Evolutionary conservation across 306 rosid genomes (phyloP).

Genomic region (Corylus americana): DNA sequence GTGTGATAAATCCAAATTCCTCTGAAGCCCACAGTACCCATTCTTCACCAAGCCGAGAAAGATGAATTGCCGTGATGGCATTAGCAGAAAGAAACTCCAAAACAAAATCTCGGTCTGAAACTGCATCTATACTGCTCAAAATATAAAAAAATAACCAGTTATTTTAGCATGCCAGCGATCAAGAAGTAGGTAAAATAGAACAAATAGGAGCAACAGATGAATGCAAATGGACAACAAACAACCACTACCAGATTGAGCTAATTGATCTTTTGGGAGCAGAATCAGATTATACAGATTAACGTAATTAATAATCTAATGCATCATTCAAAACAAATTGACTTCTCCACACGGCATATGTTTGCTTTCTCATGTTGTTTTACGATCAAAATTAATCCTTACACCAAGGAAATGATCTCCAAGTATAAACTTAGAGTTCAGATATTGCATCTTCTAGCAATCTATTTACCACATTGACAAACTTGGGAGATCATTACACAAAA

Average conservation of each 20-base stretch:
- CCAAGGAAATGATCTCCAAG: not conserved
- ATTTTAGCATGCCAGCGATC: conserved; percentile 3
- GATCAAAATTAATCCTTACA: not conserved
- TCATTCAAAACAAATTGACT: not conserved
- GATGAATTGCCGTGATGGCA: conserved; percentile 87
- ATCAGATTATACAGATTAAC: not conserved
- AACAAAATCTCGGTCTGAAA: conserved; percentile 93
- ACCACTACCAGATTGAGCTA: not conserved
- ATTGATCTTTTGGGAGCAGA: not conserved
- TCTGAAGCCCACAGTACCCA: conserved; percentile 99
- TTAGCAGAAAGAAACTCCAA: conserved; percentile 87
- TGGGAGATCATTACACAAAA: not conserved
- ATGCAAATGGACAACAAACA: conserved; percentile 15
- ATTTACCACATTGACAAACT: not conserved
- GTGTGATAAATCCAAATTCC: conserved; percentile 92
- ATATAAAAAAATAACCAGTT: conserved; percentile 22
- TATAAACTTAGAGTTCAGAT: not conserved
- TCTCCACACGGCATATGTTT: not conserved
- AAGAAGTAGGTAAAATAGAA: not conserved
- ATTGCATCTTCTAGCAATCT: not conserved
- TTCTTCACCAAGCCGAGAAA: conserved; percentile 97
- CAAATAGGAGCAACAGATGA: not conserved
- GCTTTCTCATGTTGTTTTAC: not conserved
- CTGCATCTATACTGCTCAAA: conserved; percentile 80
- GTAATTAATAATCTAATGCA: not conserved